phyloP scores from a whole-genome alignment of 1,284 basidiomycete genomes.

The Singerocomus inundabilis region DNA sequence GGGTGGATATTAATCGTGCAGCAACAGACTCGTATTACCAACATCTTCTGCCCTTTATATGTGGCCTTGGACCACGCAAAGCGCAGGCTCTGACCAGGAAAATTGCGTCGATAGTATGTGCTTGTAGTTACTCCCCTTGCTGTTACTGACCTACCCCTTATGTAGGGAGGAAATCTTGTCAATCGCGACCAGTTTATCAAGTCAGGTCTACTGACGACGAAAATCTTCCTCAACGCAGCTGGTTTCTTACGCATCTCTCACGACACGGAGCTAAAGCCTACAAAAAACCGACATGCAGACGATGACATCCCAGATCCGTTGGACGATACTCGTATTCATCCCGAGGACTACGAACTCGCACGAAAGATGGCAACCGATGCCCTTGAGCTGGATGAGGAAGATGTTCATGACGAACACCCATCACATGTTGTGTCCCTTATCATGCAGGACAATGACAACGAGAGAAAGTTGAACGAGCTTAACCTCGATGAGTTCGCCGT shows the following conservation, averaged over 20 bases:
- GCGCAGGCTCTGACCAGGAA: conserved; percentile 84
- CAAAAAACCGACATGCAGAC: conserved; percentile 69
- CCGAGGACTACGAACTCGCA: conserved; percentile 97
- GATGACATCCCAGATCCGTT: conserved; percentile 84
- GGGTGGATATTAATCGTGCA: conserved; percentile 94
- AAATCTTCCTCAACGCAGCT: conserved; percentile 87
- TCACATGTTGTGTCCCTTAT: conserved; percentile 84
- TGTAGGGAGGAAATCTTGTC: conserved; percentile 77
- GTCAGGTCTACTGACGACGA: conserved; percentile 75
- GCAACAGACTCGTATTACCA: conserved; percentile 87
- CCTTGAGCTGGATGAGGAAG: conserved; percentile 93
- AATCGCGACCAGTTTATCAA: conserved; percentile 88
- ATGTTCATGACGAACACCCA: conserved; percentile 86
- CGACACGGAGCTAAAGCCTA: conserved; percentile 57
- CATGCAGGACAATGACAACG: conserved; percentile 81
- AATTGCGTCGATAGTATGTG: conserved; percentile 68
- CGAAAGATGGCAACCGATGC: conserved; percentile 99
- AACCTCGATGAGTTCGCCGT: conserved; percentile 97
- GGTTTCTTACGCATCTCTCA: conserved; percentile 89
- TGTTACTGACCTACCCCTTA: conserved; percentile 7
- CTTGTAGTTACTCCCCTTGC: conserved; percentile 2
- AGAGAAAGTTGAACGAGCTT: conserved; percentile 84
- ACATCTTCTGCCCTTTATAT: conserved; percentile 85
- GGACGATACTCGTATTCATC: conserved; percentile 95
- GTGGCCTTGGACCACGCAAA: conserved; percentile 95